A percentile compares a stretch with the other conserved stretches of the same genome.
phyloP scores from a whole-genome alignment of 495 filamentous ascomycete genomes.

The Penicillium bovifimosum region DNA sequence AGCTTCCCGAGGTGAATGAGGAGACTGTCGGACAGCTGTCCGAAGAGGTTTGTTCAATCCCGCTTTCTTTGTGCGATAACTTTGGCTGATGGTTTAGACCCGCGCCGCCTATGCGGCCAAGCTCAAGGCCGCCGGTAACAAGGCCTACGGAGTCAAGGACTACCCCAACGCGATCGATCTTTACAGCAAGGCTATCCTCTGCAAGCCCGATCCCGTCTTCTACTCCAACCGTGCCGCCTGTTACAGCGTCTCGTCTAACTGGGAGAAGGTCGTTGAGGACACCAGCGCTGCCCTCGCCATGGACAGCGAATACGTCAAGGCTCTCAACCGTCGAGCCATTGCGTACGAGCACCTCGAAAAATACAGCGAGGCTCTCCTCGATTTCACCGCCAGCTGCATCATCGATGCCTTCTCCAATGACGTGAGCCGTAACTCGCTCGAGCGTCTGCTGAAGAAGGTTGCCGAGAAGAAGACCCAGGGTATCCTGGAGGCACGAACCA shows the following conservation, averaged over 20 bases:
- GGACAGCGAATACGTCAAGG: constrained; percentile 95
- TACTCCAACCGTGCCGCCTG: constrained; percentile 98
- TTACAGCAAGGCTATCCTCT: constrained; percentile 91
- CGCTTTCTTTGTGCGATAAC: neutral
- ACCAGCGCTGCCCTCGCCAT: constrained; percentile 89
- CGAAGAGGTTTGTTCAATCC: constrained; percentile 48
- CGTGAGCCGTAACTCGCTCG: constrained; percentile 77
- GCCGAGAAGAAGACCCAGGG: constrained; percentile 86
- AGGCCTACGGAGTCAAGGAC: constrained; percentile 88
- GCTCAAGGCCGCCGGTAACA: constrained; percentile 93
- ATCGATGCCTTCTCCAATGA: constrained; percentile 95
- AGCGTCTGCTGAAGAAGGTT: constrained; percentile 93
- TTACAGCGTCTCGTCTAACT: constrained; percentile 85
- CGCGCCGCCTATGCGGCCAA: constrained; percentile 79
- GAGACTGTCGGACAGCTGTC: constrained; percentile 62
- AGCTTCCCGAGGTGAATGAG: constrained; percentile 83
- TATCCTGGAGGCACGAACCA: constrained; percentile 72
- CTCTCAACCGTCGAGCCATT: constrained; percentile 89
- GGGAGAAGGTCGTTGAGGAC: constrained; percentile 96
- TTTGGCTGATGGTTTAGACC: constrained; percentile 26
- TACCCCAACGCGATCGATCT: constrained; percentile 87
- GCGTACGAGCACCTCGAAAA: constrained; percentile 89
- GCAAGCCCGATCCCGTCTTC: constrained; percentile 95
- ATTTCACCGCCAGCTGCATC: constrained; percentile 98
- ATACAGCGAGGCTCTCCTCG: constrained; percentile 90